phyloP scores from a whole-genome alignment of 352 stramenopile genomes.

The Phytophthora podocarpi region DNA sequence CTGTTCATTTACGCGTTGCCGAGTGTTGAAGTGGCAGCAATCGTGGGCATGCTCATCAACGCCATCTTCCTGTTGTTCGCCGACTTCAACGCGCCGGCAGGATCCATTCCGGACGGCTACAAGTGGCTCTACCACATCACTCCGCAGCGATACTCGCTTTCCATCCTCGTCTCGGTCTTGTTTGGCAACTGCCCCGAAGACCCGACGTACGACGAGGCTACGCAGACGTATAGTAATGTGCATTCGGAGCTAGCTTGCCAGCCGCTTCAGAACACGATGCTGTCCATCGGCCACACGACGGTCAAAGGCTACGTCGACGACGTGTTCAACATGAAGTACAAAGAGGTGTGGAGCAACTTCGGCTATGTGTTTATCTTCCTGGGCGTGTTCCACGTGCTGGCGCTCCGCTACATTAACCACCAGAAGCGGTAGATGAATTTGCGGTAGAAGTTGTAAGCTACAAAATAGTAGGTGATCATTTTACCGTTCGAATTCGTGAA shows the following conservation, averaged over 20 bases:
- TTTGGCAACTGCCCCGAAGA: slow-evolving; percentile 38
- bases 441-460: too few relatives aligned
- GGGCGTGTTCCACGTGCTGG: slow-evolving; percentile 32
- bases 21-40: slow-evolving; percentile 35
- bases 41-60: slow-evolving; percentile 44
- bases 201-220: slow-evolving; percentile 23
- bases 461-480: too few relatives aligned
- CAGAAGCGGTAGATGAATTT: too few relatives aligned
- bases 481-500: too few relatives aligned
- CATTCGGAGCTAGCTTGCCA: slow-evolving; percentile 29
- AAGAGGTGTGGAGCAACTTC: slow-evolving; percentile 42
- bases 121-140: slow-evolving; percentile 45
- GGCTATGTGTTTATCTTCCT: slow-evolving; percentile 36
- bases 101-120: slow-evolving; percentile 37
- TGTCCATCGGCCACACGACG: slow-evolving; percentile 16
- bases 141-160: slow-evolving; percentile 38
- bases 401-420: slow-evolving; percentile 20
- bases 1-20: slow-evolving; percentile 39
- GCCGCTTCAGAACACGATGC: slow-evolving; percentile 17
- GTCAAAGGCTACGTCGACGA: slow-evolving; percentile 47
- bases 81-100: slow-evolving; percentile 40
- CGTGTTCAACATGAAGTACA: slow-evolving; percentile 47
- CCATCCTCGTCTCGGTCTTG: slow-evolving; percentile 32
- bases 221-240: slow-evolving; percentile 21
- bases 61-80: slow-evolving; percentile 48